Conservation (phyloP, 108 stramenopile genomes). For the Cylindrotheca closterium region DNA sequence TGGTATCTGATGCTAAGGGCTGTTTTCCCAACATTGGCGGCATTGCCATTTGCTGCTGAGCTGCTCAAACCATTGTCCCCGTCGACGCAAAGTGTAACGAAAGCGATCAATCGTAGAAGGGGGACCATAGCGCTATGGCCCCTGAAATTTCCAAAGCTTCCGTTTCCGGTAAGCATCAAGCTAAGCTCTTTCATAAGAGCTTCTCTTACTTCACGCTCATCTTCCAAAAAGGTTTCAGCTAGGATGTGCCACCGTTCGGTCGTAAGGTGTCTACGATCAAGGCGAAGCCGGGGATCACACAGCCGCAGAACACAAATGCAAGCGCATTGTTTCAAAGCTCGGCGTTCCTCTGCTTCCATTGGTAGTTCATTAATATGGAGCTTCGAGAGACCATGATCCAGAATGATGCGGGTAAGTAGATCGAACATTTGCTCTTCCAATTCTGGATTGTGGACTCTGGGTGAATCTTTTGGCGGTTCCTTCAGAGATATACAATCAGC, state of each 20-base stretch:
- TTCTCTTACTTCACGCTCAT: slow-evolving; percentile 55
- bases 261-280: slow-evolving; percentile 60
- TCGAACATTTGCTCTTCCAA: background rate
- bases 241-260: slow-evolving; percentile 65
- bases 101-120: slow-evolving; percentile 67
- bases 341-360: slow-evolving; percentile 17
- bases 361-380: no score
- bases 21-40: slow-evolving; percentile 66
- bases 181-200: slow-evolving; percentile 65
- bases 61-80: slow-evolving; percentile 43
- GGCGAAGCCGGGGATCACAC: slow-evolving; percentile 62
- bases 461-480: slow-evolving; percentile 3
- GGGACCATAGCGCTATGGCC: slow-evolving; percentile 43
- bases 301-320: slow-evolving; percentile 69
- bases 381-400: slow-evolving; percentile 12
- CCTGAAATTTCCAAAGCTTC: slow-evolving; percentile 38
- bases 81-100: slow-evolving; percentile 70
- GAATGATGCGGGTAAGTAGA: slow-evolving; percentile 2
- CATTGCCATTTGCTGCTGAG: slow-evolving; percentile 54
- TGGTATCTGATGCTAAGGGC: slow-evolving; percentile 44
- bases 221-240: slow-evolving; percentile 54
- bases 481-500: slow-evolving; percentile 38
- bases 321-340: slow-evolving; percentile 73
- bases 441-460: background rate
- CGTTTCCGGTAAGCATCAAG: slow-evolving; percentile 64